Conservation (phyloP, 306 rosid species). For the Cicer chorassanicum region DNA sequence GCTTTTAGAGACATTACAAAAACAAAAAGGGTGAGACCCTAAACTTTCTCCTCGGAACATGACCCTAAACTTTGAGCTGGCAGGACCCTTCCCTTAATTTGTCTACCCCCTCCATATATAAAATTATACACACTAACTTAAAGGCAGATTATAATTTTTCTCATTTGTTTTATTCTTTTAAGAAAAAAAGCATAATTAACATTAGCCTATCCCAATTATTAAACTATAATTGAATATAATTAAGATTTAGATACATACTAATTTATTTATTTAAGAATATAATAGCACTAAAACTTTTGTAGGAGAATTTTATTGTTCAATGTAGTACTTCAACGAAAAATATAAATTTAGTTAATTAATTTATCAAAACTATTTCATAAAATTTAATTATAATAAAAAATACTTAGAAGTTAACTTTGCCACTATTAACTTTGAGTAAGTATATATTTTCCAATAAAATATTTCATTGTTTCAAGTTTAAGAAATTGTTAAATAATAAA, state of each 20-base stretch:
- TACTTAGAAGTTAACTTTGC: neutral
- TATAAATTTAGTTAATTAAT: no score
- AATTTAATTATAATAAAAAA: constrained; percentile 1
- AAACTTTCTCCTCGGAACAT: constrained; percentile 60
- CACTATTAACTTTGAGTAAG: constrained; percentile 11
- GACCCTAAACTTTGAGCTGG: constrained; percentile 60
- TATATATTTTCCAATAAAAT: neutral
- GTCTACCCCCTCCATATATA: constrained; percentile 32
- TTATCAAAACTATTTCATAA: no score
- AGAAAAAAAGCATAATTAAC: neutral
- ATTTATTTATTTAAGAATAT: no score
- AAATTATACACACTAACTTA: constrained; percentile 8
- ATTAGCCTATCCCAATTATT: neutral
- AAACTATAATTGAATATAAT: constrained; percentile 2
- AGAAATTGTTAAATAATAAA: constrained; percentile 12
- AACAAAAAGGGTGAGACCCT: constrained; percentile 56
- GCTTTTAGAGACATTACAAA: constrained; percentile 62
- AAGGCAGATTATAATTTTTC: neutral
- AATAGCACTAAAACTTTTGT: no score
- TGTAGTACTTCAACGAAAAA: no score
- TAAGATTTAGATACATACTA: no score
- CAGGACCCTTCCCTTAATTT: constrained; percentile 37
- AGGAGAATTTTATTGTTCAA: no score
- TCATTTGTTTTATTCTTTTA: neutral
- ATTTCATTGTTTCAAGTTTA: constrained; percentile 17